Evolutionary conservation across 305 asterid species (phyloP).

Genomic region (Withania somnifera): DNA sequence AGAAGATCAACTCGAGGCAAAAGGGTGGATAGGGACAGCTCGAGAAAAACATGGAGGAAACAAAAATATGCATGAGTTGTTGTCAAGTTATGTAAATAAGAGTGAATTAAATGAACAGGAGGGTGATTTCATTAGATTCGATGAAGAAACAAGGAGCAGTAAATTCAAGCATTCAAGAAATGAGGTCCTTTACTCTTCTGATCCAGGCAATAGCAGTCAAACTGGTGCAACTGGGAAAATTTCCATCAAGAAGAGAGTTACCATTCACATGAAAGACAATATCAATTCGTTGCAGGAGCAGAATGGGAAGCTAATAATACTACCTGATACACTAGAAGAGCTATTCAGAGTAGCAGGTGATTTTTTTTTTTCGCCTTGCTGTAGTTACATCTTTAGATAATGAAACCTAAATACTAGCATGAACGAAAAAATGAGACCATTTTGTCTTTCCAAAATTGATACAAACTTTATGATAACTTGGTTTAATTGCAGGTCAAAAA

Average conservation of each 20-base stretch:
- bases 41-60: constrained; percentile 14
- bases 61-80: constrained; percentile 29
- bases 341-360: constrained; percentile 58
- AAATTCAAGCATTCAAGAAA: too few relatives aligned
- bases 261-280: constrained; percentile 39
- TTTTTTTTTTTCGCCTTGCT: not conserved
- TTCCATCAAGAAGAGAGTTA: constrained; percentile 54
- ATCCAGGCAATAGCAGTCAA: constrained; percentile 13
- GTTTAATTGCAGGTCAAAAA: constrained; percentile 57
- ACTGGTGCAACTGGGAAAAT: constrained; percentile 13
- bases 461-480: not conserved
- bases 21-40: not conserved
- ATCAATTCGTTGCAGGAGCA: constrained; percentile 21
- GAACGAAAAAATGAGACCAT: too few relatives aligned
- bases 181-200: constrained; percentile 11
- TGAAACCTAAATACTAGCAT: too few relatives aligned
- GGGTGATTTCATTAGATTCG: not conserved
- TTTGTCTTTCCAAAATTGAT: not conserved
- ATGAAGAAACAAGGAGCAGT: too few relatives aligned
- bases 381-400: not conserved
- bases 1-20: constrained; percentile 27
- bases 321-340: constrained; percentile 64
- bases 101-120: constrained; percentile 18
- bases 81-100: constrained; percentile 20
- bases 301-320: constrained; percentile 46